These are phyloP conservation scores for Tetraselmis chui DNA, from an alignment of 139 green algal genomes.

Conservation along the genomic window DNA sequence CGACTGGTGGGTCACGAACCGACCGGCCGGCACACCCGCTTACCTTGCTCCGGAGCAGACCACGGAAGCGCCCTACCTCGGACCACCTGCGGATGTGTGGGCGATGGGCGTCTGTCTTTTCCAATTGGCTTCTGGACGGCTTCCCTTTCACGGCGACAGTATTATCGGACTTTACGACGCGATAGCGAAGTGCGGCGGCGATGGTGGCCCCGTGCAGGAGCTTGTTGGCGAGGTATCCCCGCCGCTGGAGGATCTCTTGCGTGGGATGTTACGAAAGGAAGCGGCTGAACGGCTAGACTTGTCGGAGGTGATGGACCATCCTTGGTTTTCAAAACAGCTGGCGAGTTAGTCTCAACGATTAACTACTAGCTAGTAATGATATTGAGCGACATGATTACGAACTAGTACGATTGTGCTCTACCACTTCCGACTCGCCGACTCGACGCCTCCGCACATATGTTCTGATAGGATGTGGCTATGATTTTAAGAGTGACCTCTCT, in stretches of 20 bases:
- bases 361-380: too few species aligned
- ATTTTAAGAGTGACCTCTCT: too few species aligned
- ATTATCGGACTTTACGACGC: not conserved
- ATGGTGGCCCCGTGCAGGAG: not conserved
- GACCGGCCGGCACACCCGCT: not conserved
- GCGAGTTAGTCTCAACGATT: too few species aligned
- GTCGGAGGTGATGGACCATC: too few species aligned
- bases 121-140: not conserved
- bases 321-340: too few species aligned
- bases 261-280: not conserved
- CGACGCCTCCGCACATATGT: too few species aligned
- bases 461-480: too few species aligned
- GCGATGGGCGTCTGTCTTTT: not conserved
- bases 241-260: not conserved
- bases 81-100: conserved; percentile 5
- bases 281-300: too few species aligned
- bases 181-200: not conserved
- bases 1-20: not conserved
- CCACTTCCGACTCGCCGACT: too few species aligned
- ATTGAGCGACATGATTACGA: too few species aligned
- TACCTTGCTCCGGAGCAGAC: conserved; percentile 5
- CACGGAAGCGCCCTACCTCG: not conserved
- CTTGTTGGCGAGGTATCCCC: not conserved
- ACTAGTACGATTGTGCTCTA: too few species aligned
- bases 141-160: not conserved